Evolutionary conservation across 164 flowering plant genomes (phyloP).

Genomic region (Magnolia officinalis): DNA sequence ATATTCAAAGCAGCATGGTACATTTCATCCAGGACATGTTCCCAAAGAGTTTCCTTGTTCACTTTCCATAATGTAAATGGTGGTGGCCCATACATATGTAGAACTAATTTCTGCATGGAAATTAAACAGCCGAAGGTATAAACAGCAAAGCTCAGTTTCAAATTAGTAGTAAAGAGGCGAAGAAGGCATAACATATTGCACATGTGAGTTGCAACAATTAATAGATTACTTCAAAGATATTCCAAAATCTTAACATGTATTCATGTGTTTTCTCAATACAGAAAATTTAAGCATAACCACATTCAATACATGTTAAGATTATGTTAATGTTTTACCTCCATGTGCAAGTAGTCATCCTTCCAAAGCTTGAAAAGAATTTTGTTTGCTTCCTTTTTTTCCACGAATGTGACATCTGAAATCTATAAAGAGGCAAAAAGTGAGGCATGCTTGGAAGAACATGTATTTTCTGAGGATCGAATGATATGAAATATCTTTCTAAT

Average conservation of each 20-base stretch:
- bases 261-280: not conserved
- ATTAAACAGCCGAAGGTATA: not conserved
- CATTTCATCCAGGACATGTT: constrained; percentile 69
- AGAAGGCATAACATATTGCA: not conserved
- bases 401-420: constrained; percentile 59
- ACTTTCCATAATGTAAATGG: constrained; percentile 65
- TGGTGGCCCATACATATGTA: constrained; percentile 25
- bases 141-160: not conserved
- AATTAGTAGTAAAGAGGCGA: not conserved
- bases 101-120: constrained; percentile 49
- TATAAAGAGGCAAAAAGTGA: constrained; percentile 17
- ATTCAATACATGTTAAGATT: too few species aligned
- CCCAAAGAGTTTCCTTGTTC: constrained; percentile 40
- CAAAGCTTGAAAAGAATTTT: constrained; percentile 55
- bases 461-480: not conserved
- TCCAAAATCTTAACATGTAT: not conserved
- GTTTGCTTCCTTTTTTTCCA: constrained; percentile 65
- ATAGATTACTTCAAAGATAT: not conserved
- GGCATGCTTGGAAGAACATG: not conserved
- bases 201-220: not conserved
- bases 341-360: constrained; percentile 58
- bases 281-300: too few species aligned
- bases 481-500: not conserved
- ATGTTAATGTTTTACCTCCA: constrained; percentile 56
- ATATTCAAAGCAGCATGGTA: constrained; percentile 84